These are phyloP conservation scores for Komagataella populi DNA, from an alignment of 805 yeast genomes.

Conservation along the genomic window DNA sequence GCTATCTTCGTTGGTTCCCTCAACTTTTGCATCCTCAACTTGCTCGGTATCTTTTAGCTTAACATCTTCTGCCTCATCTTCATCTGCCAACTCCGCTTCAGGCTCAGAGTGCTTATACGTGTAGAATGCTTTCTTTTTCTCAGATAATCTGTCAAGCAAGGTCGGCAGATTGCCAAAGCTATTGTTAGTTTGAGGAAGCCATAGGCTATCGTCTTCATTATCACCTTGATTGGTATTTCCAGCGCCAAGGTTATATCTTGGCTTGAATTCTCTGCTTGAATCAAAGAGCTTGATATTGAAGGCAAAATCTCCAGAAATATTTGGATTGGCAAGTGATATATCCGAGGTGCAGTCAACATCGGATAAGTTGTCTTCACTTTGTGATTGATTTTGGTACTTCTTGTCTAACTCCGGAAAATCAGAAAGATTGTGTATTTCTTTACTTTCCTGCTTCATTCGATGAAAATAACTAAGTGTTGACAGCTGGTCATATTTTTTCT, in stretches of 20 bases:
- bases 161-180: conserved; percentile 27
- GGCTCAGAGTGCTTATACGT: conserved; percentile 9
- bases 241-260: conserved; percentile 6
- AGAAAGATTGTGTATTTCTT: conserved; percentile 6
- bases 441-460: conserved; percentile 9
- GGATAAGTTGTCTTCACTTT: background rate
- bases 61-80: background rate
- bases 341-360: conserved; percentile 29
- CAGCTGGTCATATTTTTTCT: conserved; percentile 29
- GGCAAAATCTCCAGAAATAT: conserved; percentile 32
- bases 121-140: conserved; percentile 16
- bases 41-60: background rate
- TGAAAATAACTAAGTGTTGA: conserved; percentile 27
- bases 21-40: background rate
- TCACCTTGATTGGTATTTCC: background rate
- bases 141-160: conserved; percentile 17
- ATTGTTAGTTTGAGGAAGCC: conserved; percentile 28
- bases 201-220: conserved; percentile 17
- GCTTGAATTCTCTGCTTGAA: conserved; percentile 12
- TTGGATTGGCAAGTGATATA: conserved; percentile 39
- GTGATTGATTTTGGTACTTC: background rate
- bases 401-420: conserved; percentile 15
- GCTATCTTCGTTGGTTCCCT: background rate
- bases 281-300: conserved; percentile 31
- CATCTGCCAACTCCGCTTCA: background rate